Conservation (phyloP, 2,329 filamentous ascomycete genomes). For the Aspergillus flavus region DNA sequence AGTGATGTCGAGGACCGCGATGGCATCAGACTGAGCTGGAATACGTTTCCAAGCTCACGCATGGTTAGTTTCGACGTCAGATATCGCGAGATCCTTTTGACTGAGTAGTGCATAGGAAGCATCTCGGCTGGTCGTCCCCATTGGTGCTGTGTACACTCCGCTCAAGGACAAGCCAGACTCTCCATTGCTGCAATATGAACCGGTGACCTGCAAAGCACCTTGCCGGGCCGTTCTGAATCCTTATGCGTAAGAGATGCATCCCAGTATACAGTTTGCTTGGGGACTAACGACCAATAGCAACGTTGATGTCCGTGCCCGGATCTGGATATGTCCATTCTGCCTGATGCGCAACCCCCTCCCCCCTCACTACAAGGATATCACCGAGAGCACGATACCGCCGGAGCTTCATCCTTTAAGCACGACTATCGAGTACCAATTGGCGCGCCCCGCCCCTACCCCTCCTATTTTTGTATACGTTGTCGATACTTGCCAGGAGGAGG, state of each 20-base stretch:
- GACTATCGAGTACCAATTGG: constrained; percentile 67
- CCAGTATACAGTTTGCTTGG: constrained; percentile 12
- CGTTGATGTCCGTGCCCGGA: constrained; percentile 66
- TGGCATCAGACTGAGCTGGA: constrained; percentile 96
- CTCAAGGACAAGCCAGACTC: constrained; percentile 90
- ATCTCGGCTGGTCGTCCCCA: constrained; percentile 89
- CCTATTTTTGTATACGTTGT: constrained; percentile 71
- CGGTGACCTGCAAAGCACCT: constrained; percentile 93
- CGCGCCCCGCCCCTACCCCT: constrained; percentile 64
- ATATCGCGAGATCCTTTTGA: constrained; percentile 18
- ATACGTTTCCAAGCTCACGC: constrained; percentile 95
- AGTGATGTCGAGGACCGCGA: constrained; percentile 94
- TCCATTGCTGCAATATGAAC: constrained; percentile 90
- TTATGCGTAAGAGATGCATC: constrained; percentile 70
- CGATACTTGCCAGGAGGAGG: constrained; percentile 70
- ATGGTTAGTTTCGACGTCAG: constrained; percentile 65
- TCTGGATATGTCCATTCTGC: constrained; percentile 72
- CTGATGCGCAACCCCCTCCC: constrained; percentile 67
- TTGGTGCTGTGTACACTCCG: constrained; percentile 93
- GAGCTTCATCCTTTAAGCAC: constrained; percentile 67
- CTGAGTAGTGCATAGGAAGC: constrained; percentile 69
- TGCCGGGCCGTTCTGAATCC: constrained; percentile 96
- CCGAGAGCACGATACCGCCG: constrained; percentile 65
- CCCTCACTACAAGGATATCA: constrained; percentile 71
- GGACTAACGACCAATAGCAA: constrained; percentile 49